Evolutionary conservation across 768 basidiomycete genomes (phyloP), one percentile per base, ranked within the genome.

Genomic region (Calvatia gigantea): DNA sequence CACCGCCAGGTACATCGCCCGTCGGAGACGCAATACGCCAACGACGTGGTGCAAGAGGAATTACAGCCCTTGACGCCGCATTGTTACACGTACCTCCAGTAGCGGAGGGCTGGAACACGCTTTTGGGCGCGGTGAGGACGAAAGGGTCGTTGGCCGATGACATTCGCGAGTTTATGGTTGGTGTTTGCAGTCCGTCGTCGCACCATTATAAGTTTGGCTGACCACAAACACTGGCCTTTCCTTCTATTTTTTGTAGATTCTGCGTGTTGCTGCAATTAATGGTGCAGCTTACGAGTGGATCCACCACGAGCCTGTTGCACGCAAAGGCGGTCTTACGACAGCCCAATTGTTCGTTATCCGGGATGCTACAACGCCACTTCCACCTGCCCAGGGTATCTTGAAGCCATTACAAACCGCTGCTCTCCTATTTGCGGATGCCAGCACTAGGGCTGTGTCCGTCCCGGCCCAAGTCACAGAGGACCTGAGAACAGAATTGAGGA

Each of bases 341-440:
- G 71, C 74, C 0, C 85, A 87, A 60, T 74, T 86, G 2, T 78
- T 77, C 60, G 63, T 76, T 42, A 76, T 84, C 42, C 77, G 85
- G 25, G 81, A 85, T 60, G 69, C 71, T 0, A 60, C 70, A 9
- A 74, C 75, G 0, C 74, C 75, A 2, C 44, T 76, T 0, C 73
- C 77, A 0, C 74, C 78, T 1, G 59, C 65, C 2, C 62, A 70
- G 8, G 72, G 70, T 5, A 58, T 78, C 15, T 71, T 87, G 14
- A 73, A 72, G 0, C 67, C 78, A 1, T 64, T 83, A 6, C 80
- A 83, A 62, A 70, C 70, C 12, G 75, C 81, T 9, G 84, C 83
- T 1, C 64, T 86, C 12, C 67, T 69, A 4, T 87, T 83, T 63
- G 78, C 84, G 15, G 84, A 87, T 64, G 70, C 75, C n/a, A 82